Evolutionary conservation across 2,329 filamentous ascomycete species (phyloP), one percentile per base, ranked within the genome.

Genomic region (Amphichorda felina): DNA sequence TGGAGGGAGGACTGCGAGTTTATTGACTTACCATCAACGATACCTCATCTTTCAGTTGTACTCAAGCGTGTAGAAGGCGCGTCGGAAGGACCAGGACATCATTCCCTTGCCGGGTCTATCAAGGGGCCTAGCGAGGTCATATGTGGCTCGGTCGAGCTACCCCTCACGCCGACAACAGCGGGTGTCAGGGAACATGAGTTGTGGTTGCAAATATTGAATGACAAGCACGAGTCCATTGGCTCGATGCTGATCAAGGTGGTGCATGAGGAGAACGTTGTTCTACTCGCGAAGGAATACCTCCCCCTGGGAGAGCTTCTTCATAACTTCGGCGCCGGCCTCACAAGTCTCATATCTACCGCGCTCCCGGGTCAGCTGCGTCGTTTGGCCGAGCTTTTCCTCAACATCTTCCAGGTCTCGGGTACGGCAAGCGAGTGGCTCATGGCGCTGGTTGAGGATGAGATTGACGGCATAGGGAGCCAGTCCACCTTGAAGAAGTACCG

Each of bases 381-480:
- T n/a, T 57, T 96, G 8, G 83, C 87, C 2, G 88, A 95, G 51
- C 78, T 82, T 19, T 75, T 96, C 26, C 63, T 96, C 43, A 93
- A 96, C 53, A 94, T 98, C 35, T 98, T 89, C 49, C 91, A 98
- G 51, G 88, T 94, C 3, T 89, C 87, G 3, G 86, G 85, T 1
- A 75, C 75, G 26, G 82, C 84, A 3, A 72, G 72, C 30, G 86
- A 95, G 40, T 98, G 91, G 91, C 70, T 98, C 16, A 91, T 86
- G 67, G 79, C 85, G 3, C 65, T 98, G 28, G 84, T 95, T 0
- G 91, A 98, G 56, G 89, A 96, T 51, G 91, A 98, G 56, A 96
- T 98, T 38, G 91, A 96, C 50, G 89, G 89, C 1, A 79, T 91
- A 14, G 76, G 86, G 37, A 93, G 80, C 50, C 87, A 94, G 46